Evolutionary conservation across 768 basidiomycete genomes (phyloP).

Genomic region (Ramaria rubella): DNA sequence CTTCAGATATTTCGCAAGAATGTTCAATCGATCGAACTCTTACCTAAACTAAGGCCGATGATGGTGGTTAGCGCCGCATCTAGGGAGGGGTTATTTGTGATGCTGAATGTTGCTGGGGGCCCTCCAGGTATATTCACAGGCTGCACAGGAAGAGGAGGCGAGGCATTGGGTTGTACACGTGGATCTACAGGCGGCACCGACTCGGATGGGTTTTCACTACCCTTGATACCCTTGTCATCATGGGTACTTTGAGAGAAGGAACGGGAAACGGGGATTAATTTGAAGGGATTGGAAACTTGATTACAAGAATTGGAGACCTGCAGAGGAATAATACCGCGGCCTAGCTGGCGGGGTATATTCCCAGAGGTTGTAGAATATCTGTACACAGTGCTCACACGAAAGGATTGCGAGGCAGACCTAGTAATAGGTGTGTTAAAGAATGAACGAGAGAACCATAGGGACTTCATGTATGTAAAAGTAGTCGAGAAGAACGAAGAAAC

Average conservation of each 20-base stretch:
- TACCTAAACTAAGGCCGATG: conserved; percentile 56
- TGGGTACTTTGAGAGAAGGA: not conserved
- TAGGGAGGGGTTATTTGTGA: conserved; percentile 21
- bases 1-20: too few relatives aligned
- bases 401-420: too few relatives aligned
- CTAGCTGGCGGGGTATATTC: not conserved
- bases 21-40: not conserved
- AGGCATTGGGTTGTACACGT: not conserved
- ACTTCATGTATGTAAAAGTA: not conserved
- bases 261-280: not conserved
- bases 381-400: not conserved
- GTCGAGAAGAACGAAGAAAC: not conserved
- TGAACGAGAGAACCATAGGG: not conserved
- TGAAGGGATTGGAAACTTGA: too few relatives aligned
- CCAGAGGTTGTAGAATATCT: not conserved
- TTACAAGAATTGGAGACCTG: not conserved
- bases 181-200: not conserved
- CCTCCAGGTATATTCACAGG: conserved; percentile 4
- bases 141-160: conserved; percentile 5
- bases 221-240: not conserved
- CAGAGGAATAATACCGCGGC: not conserved
- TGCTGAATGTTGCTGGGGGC: conserved; percentile 12
- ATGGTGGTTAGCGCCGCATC: conserved; percentile 56
- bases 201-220: not conserved
- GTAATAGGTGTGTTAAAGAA: too few relatives aligned